Conservation (phyloP, 768 basidiomycete genomes). For the Tulasnella sp. region DNA sequence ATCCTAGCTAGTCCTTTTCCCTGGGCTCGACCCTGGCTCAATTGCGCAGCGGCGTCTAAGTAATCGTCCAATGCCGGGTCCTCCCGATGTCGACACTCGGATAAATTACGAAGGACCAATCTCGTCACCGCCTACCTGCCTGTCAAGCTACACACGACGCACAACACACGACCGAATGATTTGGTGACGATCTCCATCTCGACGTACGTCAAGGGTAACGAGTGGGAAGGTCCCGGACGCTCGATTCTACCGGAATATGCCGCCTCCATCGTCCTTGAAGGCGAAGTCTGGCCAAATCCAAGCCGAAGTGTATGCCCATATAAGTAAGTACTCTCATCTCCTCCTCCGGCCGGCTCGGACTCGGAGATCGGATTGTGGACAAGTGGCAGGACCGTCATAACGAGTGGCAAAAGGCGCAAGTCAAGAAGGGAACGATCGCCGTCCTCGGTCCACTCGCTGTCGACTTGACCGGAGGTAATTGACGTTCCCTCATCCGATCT, state of each 20-base stretch:
- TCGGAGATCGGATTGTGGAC: neutral
- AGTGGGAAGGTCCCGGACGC: neutral
- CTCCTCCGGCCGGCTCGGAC: neutral
- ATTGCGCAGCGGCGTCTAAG: neutral
- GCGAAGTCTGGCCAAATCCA: neutral
- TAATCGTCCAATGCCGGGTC: neutral
- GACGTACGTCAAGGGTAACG: neutral
- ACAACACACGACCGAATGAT: neutral
- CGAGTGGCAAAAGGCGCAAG: neutral
- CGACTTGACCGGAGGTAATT: neutral
- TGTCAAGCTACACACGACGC: neutral
- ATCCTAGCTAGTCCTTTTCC: conserved; percentile 45
- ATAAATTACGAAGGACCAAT: neutral
- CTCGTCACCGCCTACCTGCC: too few relatives aligned
- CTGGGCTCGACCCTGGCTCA: neutral
- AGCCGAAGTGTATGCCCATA: neutral
- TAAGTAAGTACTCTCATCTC: too few relatives aligned
- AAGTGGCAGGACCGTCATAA: neutral
- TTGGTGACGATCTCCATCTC: neutral
- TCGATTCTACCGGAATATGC: neutral
- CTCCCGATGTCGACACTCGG: neutral
- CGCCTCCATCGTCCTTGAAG: neutral
- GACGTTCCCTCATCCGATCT: neutral
- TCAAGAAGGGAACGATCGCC: neutral
- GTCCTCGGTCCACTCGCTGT: neutral